phyloP scores from a whole-genome alignment of 192 early-diverging fungal genomes.

The Coemansia sp. region DNA sequence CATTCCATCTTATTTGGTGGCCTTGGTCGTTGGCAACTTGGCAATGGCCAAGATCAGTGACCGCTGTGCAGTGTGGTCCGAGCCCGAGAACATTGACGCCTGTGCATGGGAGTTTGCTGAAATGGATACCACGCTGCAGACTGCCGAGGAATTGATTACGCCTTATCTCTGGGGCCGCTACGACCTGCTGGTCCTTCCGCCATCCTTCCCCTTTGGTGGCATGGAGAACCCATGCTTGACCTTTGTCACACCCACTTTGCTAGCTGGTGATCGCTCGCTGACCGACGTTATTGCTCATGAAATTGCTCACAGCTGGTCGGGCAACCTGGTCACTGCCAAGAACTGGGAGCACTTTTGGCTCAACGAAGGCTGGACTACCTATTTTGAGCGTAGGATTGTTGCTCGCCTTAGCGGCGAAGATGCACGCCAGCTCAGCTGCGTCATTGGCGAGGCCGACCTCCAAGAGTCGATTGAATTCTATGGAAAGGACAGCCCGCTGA shows the following conservation, averaged over 20 bases:
- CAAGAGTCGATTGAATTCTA: constrained; percentile 70
- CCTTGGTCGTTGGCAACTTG: constrained; percentile 89
- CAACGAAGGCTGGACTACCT: constrained; percentile 96
- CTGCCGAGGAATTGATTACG: constrained; percentile 74
- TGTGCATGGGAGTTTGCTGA: constrained; percentile 95
- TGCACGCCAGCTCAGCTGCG: constrained; percentile 79
- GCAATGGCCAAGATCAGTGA: constrained; percentile 76
- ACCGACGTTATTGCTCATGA: constrained; percentile 97
- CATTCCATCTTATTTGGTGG: constrained; percentile 96
- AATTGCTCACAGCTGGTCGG: constrained; percentile 90
- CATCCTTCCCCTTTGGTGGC: constrained; percentile 87
- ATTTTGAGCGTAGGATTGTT: constrained; percentile 90
- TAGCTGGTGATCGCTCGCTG: constrained; percentile 92
- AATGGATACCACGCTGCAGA: constrained; percentile 68
- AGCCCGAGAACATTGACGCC: constrained; percentile 74
- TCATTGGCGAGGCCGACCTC: constrained; percentile 81
- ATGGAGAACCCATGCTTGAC: constrained; percentile 99
- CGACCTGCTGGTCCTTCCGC: constrained; percentile 88
- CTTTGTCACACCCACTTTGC: constrained; percentile 95
- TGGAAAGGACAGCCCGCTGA: constrained; percentile 67
- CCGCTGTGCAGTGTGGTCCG: constrained; percentile 94
- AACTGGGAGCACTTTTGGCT: constrained; percentile 90
- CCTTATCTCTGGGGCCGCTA: constrained; percentile 97
- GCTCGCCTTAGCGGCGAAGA: constrained; percentile 79
- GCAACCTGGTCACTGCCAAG: constrained; percentile 81